Evolutionary conservation across 1,284 basidiomycete genomes (phyloP).

Genomic region (Spongiforma sp.): DNA sequence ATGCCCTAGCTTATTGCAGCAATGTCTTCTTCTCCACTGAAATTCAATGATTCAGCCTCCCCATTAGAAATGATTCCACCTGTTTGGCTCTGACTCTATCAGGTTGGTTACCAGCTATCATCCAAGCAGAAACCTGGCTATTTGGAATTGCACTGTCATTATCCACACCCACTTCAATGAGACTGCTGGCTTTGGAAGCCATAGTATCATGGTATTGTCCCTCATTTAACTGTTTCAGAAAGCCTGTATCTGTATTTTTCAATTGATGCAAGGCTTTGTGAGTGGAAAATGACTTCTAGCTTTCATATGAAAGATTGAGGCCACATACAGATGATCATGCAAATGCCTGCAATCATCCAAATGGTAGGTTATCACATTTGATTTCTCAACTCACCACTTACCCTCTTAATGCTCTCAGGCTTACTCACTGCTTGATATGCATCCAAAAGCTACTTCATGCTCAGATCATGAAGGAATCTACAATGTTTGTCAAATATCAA

Average conservation of each 20-base stretch:
- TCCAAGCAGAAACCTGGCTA: not conserved
- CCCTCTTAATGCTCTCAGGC: conserved; percentile 27
- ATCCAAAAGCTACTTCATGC: conserved; percentile 32
- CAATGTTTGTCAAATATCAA: conserved; percentile 15
- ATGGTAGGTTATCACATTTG: no score
- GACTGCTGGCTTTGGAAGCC: not conserved
- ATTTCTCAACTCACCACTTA: no score
- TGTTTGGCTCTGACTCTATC: not conserved
- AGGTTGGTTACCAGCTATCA: not conserved
- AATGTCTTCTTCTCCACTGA: conserved; percentile 3
- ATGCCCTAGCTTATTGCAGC: conserved; percentile 8
- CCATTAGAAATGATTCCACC: not conserved
- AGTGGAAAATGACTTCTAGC: no score
- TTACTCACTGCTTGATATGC: conserved; percentile 25
- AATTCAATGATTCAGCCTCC: not conserved
- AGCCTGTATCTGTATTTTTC: no score
- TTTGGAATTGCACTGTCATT: not conserved
- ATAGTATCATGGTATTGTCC: not conserved
- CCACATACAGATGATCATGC: no score
- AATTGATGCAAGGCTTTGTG: no score
- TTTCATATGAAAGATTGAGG: no score
- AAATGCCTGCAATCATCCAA: no score
- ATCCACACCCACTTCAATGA: not conserved
- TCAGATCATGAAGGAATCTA: conserved; percentile 22
- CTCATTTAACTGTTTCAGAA: not conserved